Evolutionary conservation across 2,329 filamentous ascomycete species (phyloP), one percentile per base, ranked within the genome.

Genomic region (Basipetospora chlamydospora): DNA sequence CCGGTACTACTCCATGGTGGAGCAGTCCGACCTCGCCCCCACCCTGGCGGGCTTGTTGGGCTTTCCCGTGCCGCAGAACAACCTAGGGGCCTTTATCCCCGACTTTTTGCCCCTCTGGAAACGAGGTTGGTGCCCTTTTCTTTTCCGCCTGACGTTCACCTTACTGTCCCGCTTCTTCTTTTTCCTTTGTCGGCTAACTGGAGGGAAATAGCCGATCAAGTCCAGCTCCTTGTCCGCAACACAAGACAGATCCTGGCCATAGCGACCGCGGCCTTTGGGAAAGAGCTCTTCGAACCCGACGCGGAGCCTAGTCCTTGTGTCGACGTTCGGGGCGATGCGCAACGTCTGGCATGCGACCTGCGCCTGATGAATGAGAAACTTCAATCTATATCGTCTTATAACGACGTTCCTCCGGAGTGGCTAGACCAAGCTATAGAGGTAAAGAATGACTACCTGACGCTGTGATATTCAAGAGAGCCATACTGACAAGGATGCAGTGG

Each of bases 11-110:
- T 67, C 64, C 22, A 74, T 65, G 38, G 73, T 96, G n/a, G 83
- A 96, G 51, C 90, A 98, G 59, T 93, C 86, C 1, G 92, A 98
- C 55, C 70, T 98, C 41, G 85, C 84, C 0, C 87, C 90, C 2
- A 95, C 88, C 0, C 63, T 98, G 16, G 86, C 83, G 9, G 85
- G 79, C 1, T 61, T 98, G 21, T 66, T 98, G 30, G 87, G 87
- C 0, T 80, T 98, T 44, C 88, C 90, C 0, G 67, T 92, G 1
- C 83, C 90, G 0, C 75, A 77, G 54, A 98, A 98, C 51, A 96
- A 86, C 43, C 61, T 98, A 1, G 90, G 90, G 1, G 76, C 86
- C 2, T 78, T 95, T 42, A 85, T 96, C 33, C 65, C 73, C 0
- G 74, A 85, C 5, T 79, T 98, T 44, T 60, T 94, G 12, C 63